Evolutionary conservation across 2,329 filamentous ascomycete species (phyloP), one percentile per base, ranked within the genome.

Genomic region (Ophiocordyceps robertsii): DNA sequence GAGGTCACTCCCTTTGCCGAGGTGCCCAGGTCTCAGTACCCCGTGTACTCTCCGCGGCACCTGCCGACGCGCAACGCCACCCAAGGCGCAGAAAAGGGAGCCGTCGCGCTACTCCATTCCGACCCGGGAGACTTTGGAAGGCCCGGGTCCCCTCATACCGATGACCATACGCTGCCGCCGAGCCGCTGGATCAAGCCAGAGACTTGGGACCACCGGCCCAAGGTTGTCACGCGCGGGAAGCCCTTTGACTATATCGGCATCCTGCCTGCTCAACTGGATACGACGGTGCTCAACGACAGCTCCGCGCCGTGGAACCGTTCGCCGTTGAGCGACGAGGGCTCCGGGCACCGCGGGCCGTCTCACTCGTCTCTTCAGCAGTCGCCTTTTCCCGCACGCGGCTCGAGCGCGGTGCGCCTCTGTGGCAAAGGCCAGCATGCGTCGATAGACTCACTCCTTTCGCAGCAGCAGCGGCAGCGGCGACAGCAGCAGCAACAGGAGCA

Each of bases 1-100:
- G 66, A 74, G 47, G 60, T 72, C 44, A 67, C 65, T 6, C 65
- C 71, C 19, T 57, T 69, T 37, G 62, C 60, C 3, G 47, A 50
- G 31, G 49, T 47, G 29, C 52, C 54, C 17, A 52, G 54, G 38
- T 55, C 60, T 7, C 60, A 64, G 44, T 60, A 62, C 43, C 59
- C 60, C 11, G 51, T 61, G 14, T 56, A 54, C 33, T 47, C 42
- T 43, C 8, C 14, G 6, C 16, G 9, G 16, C 12, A 16, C 16
- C 16, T 16, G 14, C 5, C 33, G 12, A 17, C 14, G 16, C 8
- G 5, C 31, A 32, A 6, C 9, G 6, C 24, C 24, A 27, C 24
- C 6, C 24, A 9, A 27, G 24, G 9, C 24, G 24, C 24, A 27
- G 9, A 27, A 2, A 36, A 36, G 16, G 33, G 14, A 35, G 14